Percentiles rank a stretch among this genome's conserved stretches.
Conservation (phyloP, 169 alveolate species). For the Cryptosporidium meleagridis region DNA sequence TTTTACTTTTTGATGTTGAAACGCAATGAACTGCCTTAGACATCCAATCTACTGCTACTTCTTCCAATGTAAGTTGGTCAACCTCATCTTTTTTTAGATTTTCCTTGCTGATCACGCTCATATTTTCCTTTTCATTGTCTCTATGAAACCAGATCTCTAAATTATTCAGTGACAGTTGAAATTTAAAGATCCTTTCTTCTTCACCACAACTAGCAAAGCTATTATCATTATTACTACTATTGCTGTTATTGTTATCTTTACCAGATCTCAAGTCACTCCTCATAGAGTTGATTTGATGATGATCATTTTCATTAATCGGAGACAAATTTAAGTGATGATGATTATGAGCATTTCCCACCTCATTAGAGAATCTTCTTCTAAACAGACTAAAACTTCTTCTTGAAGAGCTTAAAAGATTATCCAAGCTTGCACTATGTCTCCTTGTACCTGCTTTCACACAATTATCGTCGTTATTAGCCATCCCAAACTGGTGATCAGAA, state of each 20-base stretch:
- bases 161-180: constrained; percentile 30
- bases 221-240: too few relatives aligned
- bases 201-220: background rate
- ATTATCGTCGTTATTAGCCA: background rate
- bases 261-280: background rate
- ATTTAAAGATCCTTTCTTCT: constrained; percentile 1
- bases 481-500: background rate
- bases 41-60: constrained; percentile 65
- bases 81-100: constrained; percentile 18
- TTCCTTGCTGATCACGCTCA: background rate
- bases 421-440: constrained; percentile 1
- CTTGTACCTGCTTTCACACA: background rate
- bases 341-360: background rate
- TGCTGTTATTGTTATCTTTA: background rate
- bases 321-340: background rate
- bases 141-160: constrained; percentile 70
- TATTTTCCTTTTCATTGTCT: constrained; percentile 2
- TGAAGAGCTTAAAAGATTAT: background rate
- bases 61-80: constrained; percentile 48
- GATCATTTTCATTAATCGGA: background rate
- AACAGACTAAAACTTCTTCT: constrained; percentile 48
- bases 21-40: constrained; percentile 57
- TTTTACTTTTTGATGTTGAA: background rate
- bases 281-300: background rate
- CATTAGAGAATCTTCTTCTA: constrained; percentile 26